Conservation (phyloP, 805 yeast genomes). For the Pichia membranifaciens region DNA sequence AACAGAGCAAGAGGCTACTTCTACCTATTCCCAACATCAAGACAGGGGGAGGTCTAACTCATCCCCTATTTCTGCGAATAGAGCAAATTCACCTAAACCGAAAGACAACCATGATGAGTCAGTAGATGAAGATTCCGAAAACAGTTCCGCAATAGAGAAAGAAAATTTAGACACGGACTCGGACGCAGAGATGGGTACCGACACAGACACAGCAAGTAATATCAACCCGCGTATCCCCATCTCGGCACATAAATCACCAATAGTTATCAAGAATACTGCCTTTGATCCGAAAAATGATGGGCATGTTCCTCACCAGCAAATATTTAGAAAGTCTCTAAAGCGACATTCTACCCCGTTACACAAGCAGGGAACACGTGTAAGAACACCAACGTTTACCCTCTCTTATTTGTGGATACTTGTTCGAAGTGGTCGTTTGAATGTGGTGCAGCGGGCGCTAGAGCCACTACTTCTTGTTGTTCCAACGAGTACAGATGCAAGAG, state of each 20-base stretch:
- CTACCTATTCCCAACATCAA: no score
- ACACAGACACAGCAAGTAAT: no score
- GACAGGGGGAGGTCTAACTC: no score
- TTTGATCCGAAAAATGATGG: slow-evolving; percentile 4
- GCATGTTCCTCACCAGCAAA: slow-evolving; percentile 7
- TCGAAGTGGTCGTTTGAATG: slow-evolving; percentile 3
- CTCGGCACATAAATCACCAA: neutral
- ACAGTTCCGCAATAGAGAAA: no score
- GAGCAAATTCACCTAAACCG: no score
- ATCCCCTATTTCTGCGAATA: no score
- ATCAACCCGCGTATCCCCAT: no score
- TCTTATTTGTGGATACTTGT: slow-evolving; percentile 10
- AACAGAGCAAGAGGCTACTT: neutral
- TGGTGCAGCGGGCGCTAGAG: slow-evolving; percentile 8
- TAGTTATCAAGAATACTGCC: slow-evolving; percentile 3
- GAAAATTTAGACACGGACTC: no score
- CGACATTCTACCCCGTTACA: slow-evolving; percentile 11
- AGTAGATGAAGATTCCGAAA: no score
- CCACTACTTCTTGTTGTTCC: slow-evolving; percentile 10
- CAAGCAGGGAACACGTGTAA: slow-evolving; percentile 7
- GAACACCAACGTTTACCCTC: slow-evolving; percentile 10
- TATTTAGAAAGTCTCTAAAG: neutral
- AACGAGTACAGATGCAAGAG: slow-evolving; percentile 10
- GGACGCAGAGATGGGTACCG: no score
- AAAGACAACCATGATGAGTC: no score